Conservation (phyloP, 306 rosid species). For the Rosa lucieae region DNA sequence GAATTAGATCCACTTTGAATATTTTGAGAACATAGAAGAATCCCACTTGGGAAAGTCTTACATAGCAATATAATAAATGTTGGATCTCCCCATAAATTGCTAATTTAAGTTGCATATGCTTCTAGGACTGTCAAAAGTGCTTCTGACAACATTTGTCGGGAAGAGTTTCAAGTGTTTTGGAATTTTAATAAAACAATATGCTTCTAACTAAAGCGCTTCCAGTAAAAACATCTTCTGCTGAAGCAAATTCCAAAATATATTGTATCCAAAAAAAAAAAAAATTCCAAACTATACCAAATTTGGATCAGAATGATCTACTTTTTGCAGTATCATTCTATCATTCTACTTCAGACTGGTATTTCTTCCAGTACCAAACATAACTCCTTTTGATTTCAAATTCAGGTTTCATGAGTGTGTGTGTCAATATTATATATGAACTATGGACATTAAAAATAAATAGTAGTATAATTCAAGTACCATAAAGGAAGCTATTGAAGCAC, state of each 20-base stretch:
- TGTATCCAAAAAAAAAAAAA: too few species aligned
- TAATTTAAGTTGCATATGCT: neutral
- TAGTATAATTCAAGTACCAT: slow-evolving; percentile 45
- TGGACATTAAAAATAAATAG: neutral
- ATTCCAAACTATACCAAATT: neutral
- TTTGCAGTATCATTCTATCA: neutral
- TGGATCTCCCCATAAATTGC: neutral
- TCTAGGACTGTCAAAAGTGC: neutral
- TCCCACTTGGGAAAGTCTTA: neutral
- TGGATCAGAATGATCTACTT: neutral
- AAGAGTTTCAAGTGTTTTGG: neutral
- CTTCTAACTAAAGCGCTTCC: neutral
- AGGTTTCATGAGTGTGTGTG: neutral
- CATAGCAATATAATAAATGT: neutral
- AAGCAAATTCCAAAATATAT: neutral
- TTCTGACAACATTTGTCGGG: neutral
- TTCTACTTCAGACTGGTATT: neutral
- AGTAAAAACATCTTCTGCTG: neutral
- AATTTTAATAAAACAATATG: neutral
- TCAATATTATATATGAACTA: neutral
- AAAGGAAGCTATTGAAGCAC: slow-evolving; percentile 58
- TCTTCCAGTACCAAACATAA: neutral
- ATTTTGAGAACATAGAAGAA: neutral
- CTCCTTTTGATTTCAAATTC: neutral
- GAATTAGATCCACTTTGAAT: neutral